A percentile compares a stretch with the other conserved stretches of the same genome.
Conservation (phyloP, 805 yeast genomes). For the Ogataea sp. region DNA sequence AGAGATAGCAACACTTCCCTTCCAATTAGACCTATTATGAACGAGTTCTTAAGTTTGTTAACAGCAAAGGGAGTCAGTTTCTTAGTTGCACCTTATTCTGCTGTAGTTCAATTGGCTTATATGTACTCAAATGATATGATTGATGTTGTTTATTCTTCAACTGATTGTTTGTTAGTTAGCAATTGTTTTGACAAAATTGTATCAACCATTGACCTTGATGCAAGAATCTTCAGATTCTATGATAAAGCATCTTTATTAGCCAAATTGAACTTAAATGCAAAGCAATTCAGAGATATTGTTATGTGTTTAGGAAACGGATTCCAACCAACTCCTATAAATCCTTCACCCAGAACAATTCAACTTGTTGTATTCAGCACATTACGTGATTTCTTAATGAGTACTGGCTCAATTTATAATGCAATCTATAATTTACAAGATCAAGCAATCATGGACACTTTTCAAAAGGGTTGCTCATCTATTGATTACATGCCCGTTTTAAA, state of each 20-base stretch:
- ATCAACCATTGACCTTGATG: slow-evolving; percentile 58
- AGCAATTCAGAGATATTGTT: slow-evolving; percentile 68
- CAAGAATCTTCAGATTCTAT: slow-evolving; percentile 58
- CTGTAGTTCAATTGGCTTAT: slow-evolving; percentile 76
- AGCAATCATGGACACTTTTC: slow-evolving; percentile 40
- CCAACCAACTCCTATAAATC: slow-evolving; percentile 56
- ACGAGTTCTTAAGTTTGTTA: slow-evolving; percentile 51
- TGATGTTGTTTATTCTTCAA: slow-evolving; percentile 78
- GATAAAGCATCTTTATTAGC: slow-evolving; percentile 48
- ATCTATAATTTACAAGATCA: slow-evolving; percentile 36
- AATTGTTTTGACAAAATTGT: slow-evolving; percentile 63
- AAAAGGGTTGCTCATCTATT: slow-evolving; percentile 61
- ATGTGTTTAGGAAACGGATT: slow-evolving; percentile 72
- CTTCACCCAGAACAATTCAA: slow-evolving; percentile 32
- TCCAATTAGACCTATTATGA: slow-evolving; percentile 39
- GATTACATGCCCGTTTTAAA: slow-evolving; percentile 70
- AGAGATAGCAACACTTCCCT: slow-evolving; percentile 44
- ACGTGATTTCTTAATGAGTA: slow-evolving; percentile 25
- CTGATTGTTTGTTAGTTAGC: slow-evolving; percentile 65
- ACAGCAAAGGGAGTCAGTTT: slow-evolving; percentile 50
- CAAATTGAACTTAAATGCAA: slow-evolving; percentile 52
- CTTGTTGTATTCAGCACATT: slow-evolving; percentile 20
- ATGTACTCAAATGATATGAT: slow-evolving; percentile 47
- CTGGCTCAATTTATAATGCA: slow-evolving; percentile 40
- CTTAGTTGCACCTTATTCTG: slow-evolving; percentile 73